A percentile compares a stretch with the other conserved stretches of the same genome.
Evolutionary conservation across 2,329 filamentous ascomycete genomes (phyloP).

Genomic region (Phialemonium atrogriseum): DNA sequence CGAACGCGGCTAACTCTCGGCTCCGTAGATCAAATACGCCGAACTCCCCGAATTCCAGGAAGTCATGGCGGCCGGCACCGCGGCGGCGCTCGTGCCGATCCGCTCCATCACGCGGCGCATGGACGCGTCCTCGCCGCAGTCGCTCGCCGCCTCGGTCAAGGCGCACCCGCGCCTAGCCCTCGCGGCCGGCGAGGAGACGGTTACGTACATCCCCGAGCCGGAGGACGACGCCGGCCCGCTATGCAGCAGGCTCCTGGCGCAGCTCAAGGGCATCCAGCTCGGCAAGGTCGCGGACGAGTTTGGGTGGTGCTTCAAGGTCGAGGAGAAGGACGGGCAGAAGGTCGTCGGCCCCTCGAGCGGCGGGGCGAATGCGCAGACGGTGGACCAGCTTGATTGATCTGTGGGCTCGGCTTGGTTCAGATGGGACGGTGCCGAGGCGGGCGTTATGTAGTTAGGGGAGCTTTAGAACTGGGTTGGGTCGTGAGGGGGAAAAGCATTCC

Average conservation of each 20-base stretch:
- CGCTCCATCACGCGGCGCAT: constrained; percentile 71
- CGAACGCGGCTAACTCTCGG: no score
- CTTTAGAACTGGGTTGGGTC: no score
- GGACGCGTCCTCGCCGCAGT: constrained; percentile 27
- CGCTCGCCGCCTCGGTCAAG: constrained; percentile 25
- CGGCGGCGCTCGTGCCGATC: constrained; percentile 85
- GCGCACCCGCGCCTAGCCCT: constrained; percentile 28
- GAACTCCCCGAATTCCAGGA: constrained; percentile 61
- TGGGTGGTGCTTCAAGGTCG: constrained; percentile 56
- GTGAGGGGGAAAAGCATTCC: no score
- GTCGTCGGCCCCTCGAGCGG: constrained; percentile 21
- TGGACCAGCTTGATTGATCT: constrained; percentile 27
- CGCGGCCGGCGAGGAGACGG: constrained; percentile 36
- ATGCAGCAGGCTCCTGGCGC: constrained; percentile 62
- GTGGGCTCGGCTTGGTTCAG: neutral
- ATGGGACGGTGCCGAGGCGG: neutral
- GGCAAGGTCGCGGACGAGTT: constrained; percentile 72
- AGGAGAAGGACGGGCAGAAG: constrained; percentile 34
- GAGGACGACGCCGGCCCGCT: constrained; percentile 65
- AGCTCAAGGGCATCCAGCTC: constrained; percentile 77
- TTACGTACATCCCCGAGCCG: constrained; percentile 44
- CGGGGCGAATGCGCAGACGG: constrained; percentile 14
- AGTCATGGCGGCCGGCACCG: constrained; percentile 86
- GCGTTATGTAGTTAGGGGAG: no score
- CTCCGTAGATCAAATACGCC: constrained; percentile 44